A percentile compares a stretch with the other conserved stretches of the same genome.
These are phyloP conservation scores for Komagataella mondaviorum DNA, from an alignment of 805 yeast genomes.

Conservation along the genomic window DNA sequence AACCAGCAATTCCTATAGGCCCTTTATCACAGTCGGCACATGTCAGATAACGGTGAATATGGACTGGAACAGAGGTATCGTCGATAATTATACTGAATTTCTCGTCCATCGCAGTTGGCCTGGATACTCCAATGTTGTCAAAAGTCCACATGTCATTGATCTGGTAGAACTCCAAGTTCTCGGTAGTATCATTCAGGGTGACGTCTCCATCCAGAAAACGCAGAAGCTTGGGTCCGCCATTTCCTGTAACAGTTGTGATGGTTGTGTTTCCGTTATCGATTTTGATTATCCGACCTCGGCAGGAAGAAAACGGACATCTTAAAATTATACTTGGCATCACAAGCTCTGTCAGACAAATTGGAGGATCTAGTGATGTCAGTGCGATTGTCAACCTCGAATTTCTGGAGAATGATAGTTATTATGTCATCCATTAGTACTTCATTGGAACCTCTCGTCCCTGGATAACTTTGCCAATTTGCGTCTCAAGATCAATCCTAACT, in stretches of 20 bases:
- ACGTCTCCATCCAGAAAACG: neutral
- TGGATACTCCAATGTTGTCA: slow-evolving; percentile 68
- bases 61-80: slow-evolving; percentile 7
- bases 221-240: neutral
- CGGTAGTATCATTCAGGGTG: neutral
- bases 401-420: neutral
- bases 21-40: slow-evolving; percentile 76
- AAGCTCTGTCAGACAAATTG: neutral
- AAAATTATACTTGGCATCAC: neutral
- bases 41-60: slow-evolving; percentile 38
- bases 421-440: neutral
- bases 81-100: slow-evolving; percentile 2
- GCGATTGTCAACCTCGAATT: neutral
- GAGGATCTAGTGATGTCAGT: neutral
- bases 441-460: neutral
- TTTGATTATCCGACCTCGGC: neutral
- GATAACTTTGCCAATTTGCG: neutral
- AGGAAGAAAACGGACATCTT: neutral
- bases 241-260: neutral
- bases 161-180: slow-evolving; percentile 20
- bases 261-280: neutral
- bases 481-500: neutral
- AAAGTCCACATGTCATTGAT: slow-evolving; percentile 63
- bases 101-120: slow-evolving; percentile 9
- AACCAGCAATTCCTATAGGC: slow-evolving; percentile 59